These are phyloP conservation scores for Colletotrichum sp. DNA, from an alignment of 2,329 filamentous ascomycete genomes.

Conservation along the genomic window DNA sequence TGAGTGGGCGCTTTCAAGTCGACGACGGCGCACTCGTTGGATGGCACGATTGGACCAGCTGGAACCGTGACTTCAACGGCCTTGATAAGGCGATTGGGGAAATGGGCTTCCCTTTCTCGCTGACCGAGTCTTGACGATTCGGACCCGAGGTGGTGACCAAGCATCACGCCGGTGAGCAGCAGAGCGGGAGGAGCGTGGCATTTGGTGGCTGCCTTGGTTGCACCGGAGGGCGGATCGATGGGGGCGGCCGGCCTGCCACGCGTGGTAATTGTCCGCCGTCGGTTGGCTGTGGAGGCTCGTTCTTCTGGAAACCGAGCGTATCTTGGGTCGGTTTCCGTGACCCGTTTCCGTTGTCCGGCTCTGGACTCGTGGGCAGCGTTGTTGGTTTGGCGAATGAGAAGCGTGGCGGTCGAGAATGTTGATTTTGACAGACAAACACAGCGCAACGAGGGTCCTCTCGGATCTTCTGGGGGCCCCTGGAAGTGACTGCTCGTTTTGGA, in stretches of 20 bases:
- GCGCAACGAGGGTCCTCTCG: background rate
- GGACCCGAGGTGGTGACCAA: background rate
- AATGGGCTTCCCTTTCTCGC: background rate
- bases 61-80: background rate
- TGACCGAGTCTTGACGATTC: background rate
- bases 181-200: background rate
- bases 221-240: background rate
- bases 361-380: background rate
- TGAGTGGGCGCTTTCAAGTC: background rate
- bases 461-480: background rate
- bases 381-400: background rate
- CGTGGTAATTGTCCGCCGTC: background rate
- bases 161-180: background rate
- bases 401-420: background rate
- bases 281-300: background rate
- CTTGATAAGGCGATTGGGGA: background rate
- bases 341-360: background rate
- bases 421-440: slow-evolving; percentile 5
- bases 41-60: background rate
- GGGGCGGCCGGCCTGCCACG: background rate
- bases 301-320: background rate
- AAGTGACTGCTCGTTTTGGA: slow-evolving; percentile 2
- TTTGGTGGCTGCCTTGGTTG: background rate
- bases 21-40: background rate
- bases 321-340: background rate